Evolutionary conservation across 2,329 filamentous ascomycete genomes (phyloP).

Genomic region (Xylariaceae sp.): DNA sequence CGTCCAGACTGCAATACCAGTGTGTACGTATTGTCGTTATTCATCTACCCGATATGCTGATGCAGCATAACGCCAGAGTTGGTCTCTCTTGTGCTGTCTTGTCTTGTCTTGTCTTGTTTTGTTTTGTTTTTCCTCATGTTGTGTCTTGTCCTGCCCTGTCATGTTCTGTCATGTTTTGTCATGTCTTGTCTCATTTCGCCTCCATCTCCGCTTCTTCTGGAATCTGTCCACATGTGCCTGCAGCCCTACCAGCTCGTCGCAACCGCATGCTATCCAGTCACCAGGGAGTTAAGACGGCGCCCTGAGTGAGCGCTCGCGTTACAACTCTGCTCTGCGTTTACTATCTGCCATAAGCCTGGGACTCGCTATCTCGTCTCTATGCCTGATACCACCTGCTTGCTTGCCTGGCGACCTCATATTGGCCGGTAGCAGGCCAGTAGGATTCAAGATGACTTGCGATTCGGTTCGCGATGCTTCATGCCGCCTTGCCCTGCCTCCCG

Average conservation of each 20-base stretch:
- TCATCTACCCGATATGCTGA: background rate
- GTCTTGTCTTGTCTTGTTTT: background rate
- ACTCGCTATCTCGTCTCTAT: slow-evolving; percentile 1
- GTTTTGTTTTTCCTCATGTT: background rate
- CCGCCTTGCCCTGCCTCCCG: slow-evolving; percentile 1
- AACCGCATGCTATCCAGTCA: background rate
- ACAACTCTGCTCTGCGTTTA: background rate
- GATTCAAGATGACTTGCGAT: slow-evolving; percentile 1
- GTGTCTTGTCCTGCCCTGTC: background rate
- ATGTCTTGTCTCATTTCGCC: slow-evolving; percentile 11
- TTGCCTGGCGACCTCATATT: background rate
- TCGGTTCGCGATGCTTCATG: slow-evolving; percentile 8
- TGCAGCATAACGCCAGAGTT: background rate
- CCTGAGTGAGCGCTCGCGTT: slow-evolving; percentile 18
- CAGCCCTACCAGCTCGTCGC: slow-evolving; percentile 1
- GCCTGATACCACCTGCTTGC: background rate
- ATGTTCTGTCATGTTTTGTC: background rate
- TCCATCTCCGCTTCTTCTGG: background rate
- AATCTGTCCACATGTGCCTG: background rate
- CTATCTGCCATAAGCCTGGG: no score
- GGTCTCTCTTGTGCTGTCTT: background rate
- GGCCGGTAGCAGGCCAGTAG: background rate
- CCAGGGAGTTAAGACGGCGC: background rate
- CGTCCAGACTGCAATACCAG: background rate
- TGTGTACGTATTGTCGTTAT: background rate